A percentile compares a stretch with the other conserved stretches of the same genome.
Evolutionary conservation across 768 basidiomycete genomes (phyloP).

Genomic region (Pleurotus platypus): DNA sequence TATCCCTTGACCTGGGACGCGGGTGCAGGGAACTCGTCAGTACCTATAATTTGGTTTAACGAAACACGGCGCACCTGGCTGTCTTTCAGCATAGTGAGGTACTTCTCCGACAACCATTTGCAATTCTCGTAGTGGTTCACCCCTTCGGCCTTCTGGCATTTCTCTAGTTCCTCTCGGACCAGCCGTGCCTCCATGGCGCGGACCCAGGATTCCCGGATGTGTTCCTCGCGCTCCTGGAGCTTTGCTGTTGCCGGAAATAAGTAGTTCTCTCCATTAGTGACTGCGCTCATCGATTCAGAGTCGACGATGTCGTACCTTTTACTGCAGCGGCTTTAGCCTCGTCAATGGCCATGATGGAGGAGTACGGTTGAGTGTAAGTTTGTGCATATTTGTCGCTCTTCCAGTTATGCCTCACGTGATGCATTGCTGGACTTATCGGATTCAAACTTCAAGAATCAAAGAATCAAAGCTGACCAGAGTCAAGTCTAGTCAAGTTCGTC

Average conservation of each 20-base stretch:
- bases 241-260: slow-evolving; percentile 40
- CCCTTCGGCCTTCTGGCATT: slow-evolving; percentile 88
- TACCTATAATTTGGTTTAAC: not conserved
- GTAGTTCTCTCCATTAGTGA: not conserved
- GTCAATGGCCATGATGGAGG: slow-evolving; percentile 35
- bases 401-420: no score
- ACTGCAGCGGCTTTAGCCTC: slow-evolving; percentile 43
- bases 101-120: slow-evolving; percentile 80
- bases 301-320: slow-evolving; percentile 34
- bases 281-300: not conserved
- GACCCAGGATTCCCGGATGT: slow-evolving; percentile 90
- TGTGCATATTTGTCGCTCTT: not conserved
- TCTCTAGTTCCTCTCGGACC: slow-evolving; percentile 82
- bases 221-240: slow-evolving; percentile 65
- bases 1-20: slow-evolving; percentile 75
- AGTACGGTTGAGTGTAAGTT: slow-evolving; percentile 2
- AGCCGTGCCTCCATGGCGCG: slow-evolving; percentile 90
- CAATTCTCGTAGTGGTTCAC: slow-evolving; percentile 91
- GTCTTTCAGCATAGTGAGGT: slow-evolving; percentile 71
- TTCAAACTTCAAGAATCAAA: no score
- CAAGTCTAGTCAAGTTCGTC: no score
- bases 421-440: no score
- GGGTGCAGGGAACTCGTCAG: not conserved
- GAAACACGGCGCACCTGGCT: slow-evolving; percentile 61
- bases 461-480: no score